Evolutionary conservation across 805 yeast species (phyloP).

Genomic region (Ogataea corticis): DNA sequence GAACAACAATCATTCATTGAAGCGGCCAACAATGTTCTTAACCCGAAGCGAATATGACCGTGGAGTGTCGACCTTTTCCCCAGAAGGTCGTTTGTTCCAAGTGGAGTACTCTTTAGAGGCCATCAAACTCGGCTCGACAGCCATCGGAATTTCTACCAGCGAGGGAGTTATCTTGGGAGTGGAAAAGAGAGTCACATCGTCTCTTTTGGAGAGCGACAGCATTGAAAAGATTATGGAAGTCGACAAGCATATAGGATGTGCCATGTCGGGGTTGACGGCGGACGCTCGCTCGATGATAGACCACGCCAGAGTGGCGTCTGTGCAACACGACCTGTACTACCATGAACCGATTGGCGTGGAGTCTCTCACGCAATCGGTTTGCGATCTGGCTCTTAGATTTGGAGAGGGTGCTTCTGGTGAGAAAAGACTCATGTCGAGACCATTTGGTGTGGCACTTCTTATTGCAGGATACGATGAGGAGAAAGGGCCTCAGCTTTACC

Average conservation of each 20-base stretch:
- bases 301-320: constrained; percentile 89
- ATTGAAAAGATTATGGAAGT: constrained; percentile 96
- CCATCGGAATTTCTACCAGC: constrained; percentile 92
- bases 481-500: constrained; percentile 93
- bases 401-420: constrained; percentile 98
- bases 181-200: constrained; percentile 94
- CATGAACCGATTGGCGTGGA: constrained; percentile 93
- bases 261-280: constrained; percentile 98
- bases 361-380: constrained; percentile 91
- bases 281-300: constrained; percentile 99
- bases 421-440: constrained; percentile 94
- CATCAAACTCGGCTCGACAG: constrained; percentile 95
- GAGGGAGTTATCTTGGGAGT: constrained; percentile 97
- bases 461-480: constrained; percentile 93
- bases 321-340: constrained; percentile 85
- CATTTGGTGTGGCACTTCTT: constrained; percentile 96
- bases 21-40: constrained; percentile 65
- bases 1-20: background rate
- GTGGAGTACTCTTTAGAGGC: constrained; percentile 98
- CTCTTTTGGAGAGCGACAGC: constrained; percentile 85
- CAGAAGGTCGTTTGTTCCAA: constrained; percentile 97
- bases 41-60: constrained; percentile 99
- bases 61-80: constrained; percentile 97
- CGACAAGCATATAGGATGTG: constrained; percentile 93
- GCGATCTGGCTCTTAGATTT: constrained; percentile 93